These are phyloP conservation scores for Rhazya stricta DNA, from an alignment of 257 asterid genomes.

Conservation along the genomic window DNA sequence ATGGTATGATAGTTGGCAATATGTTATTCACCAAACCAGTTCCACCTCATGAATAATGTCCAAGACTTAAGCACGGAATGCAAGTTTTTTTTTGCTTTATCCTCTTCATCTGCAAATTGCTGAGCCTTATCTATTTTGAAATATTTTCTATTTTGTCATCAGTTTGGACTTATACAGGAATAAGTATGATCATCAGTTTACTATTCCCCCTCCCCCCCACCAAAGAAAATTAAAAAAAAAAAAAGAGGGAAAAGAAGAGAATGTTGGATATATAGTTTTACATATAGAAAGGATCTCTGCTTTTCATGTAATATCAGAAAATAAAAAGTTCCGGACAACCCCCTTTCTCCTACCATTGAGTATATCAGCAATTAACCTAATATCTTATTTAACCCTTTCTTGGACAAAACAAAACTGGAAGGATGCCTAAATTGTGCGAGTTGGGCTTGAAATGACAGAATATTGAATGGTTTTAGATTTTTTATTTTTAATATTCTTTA, in stretches of 20 bases:
- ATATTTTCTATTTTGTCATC: background rate
- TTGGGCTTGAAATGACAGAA: background rate
- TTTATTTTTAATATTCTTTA: constrained; percentile 9
- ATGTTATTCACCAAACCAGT: background rate
- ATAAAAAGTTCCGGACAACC: background rate
- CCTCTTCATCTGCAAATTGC: background rate
- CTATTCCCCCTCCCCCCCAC: background rate
- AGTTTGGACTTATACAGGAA: background rate
- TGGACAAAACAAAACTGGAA: background rate
- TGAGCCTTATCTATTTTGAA: background rate
- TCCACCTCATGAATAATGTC: background rate
- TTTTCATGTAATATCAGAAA: background rate
- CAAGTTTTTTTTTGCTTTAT: background rate
- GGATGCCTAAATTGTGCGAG: background rate
- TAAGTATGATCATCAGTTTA: background rate
- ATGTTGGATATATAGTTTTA: background rate
- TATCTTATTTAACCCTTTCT: background rate
- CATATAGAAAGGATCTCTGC: background rate
- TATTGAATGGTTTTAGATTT: background rate
- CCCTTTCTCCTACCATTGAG: background rate
- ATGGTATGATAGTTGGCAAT: background rate
- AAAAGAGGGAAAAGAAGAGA: background rate
- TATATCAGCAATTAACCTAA: background rate
- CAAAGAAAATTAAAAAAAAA: background rate
- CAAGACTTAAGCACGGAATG: background rate